Conservation (phyloP, 2,329 filamentous ascomycete genomes). For the Talaromyces amestolkiae region DNA sequence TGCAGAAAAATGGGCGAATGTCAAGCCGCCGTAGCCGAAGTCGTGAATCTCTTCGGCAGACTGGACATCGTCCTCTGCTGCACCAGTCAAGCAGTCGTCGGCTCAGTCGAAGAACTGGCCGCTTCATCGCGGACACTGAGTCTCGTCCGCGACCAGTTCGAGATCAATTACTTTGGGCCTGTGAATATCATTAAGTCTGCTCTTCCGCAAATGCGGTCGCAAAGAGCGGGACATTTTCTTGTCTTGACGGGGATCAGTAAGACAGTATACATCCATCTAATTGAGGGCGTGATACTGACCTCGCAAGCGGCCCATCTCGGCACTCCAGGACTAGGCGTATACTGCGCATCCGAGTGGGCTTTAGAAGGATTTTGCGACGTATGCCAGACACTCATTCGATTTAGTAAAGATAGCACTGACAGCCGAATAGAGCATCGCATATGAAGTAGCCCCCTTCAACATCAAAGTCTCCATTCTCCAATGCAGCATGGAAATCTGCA, state of each 20-base stretch:
- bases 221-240: constrained; percentile 85
- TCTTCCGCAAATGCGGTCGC: constrained; percentile 73
- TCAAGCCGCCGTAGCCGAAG: constrained; percentile 82
- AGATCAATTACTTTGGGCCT: constrained; percentile 90
- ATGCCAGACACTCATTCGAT: constrained; percentile 18
- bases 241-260: constrained; percentile 78
- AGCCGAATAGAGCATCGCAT: constrained; percentile 66
- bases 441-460: constrained; percentile 96
- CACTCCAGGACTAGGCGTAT: constrained; percentile 85
- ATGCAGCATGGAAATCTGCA: constrained; percentile 87
- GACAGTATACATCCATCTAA: constrained; percentile 12
- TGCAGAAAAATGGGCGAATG: constrained; percentile 64
- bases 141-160: constrained; percentile 86
- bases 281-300: background rate
- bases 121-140: constrained; percentile 70
- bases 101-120: constrained; percentile 84
- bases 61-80: constrained; percentile 91
- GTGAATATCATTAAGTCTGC: constrained; percentile 93
- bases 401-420: background rate
- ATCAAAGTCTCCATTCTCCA: constrained; percentile 95
- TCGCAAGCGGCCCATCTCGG: constrained; percentile 74
- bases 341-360: constrained; percentile 90
- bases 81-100: constrained; percentile 83
- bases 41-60: constrained; percentile 76
- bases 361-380: constrained; percentile 93